A percentile compares a stretch with the other conserved stretches of the same genome.
phyloP scores from a whole-genome alignment of 306 rosid species.

The Pterocarpus santalinus region DNA sequence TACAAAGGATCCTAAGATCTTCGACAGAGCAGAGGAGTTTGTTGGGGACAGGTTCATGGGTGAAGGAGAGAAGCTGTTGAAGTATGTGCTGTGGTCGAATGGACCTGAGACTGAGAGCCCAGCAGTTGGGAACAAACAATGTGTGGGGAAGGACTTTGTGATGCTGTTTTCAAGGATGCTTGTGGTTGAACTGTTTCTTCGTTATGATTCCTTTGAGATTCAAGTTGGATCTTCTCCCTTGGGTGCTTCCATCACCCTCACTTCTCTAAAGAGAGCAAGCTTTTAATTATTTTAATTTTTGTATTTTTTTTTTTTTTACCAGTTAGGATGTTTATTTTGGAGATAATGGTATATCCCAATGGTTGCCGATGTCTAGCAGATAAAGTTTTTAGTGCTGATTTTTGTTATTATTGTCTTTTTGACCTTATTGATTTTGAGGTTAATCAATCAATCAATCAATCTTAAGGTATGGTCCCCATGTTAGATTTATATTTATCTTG shows the following conservation, averaged over 20 bases:
- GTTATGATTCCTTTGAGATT: slow-evolving; percentile 86
- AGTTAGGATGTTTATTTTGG: neutral
- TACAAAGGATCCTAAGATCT: slow-evolving; percentile 81
- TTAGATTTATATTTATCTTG: neutral
- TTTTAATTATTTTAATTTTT: slow-evolving; percentile 43
- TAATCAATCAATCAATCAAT: neutral
- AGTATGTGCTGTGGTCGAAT: slow-evolving; percentile 91
- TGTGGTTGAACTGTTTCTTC: slow-evolving; percentile 75
- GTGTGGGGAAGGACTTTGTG: slow-evolving; percentile 87
- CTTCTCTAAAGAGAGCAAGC: slow-evolving; percentile 83
- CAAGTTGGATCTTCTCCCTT: slow-evolving; percentile 70
- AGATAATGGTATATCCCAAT: neutral
- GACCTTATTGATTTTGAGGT: neutral
- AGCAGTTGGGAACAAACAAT: slow-evolving; percentile 67
- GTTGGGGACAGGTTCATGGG: slow-evolving; percentile 85
- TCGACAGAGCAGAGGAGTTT: slow-evolving; percentile 70
- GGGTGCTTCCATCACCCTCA: slow-evolving; percentile 73
- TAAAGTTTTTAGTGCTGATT: neutral
- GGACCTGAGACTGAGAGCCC: slow-evolving; percentile 77
- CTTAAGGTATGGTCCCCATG: neutral
- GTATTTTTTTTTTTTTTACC: neutral
- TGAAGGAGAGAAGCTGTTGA: slow-evolving; percentile 75
- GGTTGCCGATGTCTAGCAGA: neutral
- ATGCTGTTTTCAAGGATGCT: slow-evolving; percentile 67
- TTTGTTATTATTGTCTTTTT: neutral